Percentiles rank a stretch among this genome's conserved stretches.
phyloP scores from a whole-genome alignment of 208 protist species.

The Crithidia bombi region DNA sequence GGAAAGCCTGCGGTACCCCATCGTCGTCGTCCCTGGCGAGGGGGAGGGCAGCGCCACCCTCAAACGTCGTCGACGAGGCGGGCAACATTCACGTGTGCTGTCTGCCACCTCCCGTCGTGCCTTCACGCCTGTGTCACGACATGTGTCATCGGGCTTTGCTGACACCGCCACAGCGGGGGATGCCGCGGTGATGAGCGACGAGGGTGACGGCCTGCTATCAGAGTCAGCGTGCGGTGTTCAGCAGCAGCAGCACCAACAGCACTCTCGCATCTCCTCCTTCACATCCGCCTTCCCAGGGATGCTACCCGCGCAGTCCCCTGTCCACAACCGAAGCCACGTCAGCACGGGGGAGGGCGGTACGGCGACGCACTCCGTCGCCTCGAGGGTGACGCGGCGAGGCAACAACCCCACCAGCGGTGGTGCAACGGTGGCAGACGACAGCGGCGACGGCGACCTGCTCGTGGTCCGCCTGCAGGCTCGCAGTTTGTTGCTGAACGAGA shows the following conservation, averaged over 20 bases:
- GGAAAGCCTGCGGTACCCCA: constrained; percentile 28
- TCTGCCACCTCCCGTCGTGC: neutral
- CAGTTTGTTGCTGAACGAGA: constrained; percentile 51
- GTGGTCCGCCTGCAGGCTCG: constrained; percentile 64
- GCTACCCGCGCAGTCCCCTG: neutral
- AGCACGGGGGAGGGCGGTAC: neutral
- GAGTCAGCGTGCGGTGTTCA: no score
- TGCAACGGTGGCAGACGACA: neutral
- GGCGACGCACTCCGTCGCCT: neutral
- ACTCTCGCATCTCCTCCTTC: neutral
- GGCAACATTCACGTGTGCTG: neutral
- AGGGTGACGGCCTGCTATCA: no score
- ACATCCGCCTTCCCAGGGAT: neutral
- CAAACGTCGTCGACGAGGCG: neutral
- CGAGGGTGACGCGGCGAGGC: neutral
- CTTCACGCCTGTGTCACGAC: constrained; percentile 4
- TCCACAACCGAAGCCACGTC: neutral
- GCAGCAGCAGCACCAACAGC: neutral
- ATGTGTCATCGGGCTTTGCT: constrained; percentile 5
- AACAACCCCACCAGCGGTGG: neutral
- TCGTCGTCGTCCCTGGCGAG: constrained; percentile 23
- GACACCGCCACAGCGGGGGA: constrained; percentile 5
- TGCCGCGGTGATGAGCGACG: neutral
- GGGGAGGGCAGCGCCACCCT: neutral
- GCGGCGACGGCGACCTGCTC: constrained; percentile 38